These are phyloP conservation scores for Populus tomentosa DNA, from an alignment of 441 rosid species.

Conservation along the genomic window DNA sequence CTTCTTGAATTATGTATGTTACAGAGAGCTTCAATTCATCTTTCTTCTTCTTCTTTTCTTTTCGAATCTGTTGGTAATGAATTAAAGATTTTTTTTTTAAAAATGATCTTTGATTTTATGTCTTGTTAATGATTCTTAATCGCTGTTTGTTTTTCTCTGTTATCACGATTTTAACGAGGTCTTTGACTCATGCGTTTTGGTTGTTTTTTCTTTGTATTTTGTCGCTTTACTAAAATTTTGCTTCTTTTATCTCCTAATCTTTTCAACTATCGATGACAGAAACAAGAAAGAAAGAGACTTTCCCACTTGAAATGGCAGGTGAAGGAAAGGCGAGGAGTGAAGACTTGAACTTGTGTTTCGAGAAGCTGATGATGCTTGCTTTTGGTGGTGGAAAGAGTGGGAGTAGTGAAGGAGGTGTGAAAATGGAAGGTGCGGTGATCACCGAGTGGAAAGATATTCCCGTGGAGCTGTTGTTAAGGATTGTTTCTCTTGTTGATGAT, in stretches of 20 bases:
- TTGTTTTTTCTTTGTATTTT: background rate
- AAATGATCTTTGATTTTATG: background rate
- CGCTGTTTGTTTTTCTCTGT: background rate
- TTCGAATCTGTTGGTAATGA: background rate
- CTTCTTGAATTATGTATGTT: background rate
- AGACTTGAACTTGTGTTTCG: conserved; percentile 62
- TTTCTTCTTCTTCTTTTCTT: background rate
- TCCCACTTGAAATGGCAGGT: conserved; percentile 31
- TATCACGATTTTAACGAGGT: background rate
- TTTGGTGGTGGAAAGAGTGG: conserved; percentile 16
- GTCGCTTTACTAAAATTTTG: background rate
- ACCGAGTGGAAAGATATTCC: conserved; percentile 88
- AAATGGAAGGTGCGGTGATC: conserved; percentile 51
- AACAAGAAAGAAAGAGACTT: conserved; percentile 1
- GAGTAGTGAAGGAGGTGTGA: conserved; percentile 23
- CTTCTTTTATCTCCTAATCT: background rate
- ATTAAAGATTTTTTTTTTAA: background rate
- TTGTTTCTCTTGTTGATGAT: conserved; percentile 74
- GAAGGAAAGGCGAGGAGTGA: conserved; percentile 33
- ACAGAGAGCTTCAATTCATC: background rate
- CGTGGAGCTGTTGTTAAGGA: conserved; percentile 67
- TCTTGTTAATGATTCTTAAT: background rate
- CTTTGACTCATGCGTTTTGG: background rate
- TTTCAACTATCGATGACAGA: conserved; percentile 2
- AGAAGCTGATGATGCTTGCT: conserved; percentile 51